Percentiles rank a stretch among this genome's conserved stretches.
These are phyloP conservation scores for Eucalyptus virginea DNA, from an alignment of 345 rosid genomes.

Conservation along the genomic window DNA sequence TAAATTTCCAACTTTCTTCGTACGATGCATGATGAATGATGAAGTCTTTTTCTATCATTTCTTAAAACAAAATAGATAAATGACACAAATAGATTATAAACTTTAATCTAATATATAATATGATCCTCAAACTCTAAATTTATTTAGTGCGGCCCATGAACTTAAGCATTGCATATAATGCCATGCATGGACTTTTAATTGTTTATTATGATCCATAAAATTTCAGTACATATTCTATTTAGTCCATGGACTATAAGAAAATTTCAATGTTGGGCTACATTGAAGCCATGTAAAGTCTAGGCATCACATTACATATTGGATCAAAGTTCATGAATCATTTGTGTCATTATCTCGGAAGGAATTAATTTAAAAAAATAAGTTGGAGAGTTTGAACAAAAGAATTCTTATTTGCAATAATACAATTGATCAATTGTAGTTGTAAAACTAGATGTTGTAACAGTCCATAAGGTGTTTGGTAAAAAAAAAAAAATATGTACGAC, in stretches of 20 bases:
- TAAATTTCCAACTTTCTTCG: not conserved
- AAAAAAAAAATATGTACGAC: not conserved
- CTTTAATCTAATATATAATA: no score
- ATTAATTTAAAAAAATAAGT: not conserved
- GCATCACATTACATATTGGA: accelerated
- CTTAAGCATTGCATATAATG: not conserved
- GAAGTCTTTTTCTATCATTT: not conserved
- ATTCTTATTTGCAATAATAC: not conserved
- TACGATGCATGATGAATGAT: not conserved
- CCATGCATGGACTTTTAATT: no score
- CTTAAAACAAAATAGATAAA: not conserved
- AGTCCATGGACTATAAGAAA: no score
- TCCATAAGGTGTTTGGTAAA: not conserved
- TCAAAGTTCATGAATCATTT: no score
- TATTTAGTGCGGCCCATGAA: not conserved
- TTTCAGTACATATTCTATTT: no score
- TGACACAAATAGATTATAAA: not conserved
- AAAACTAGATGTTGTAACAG: not conserved
- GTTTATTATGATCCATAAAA: no score
- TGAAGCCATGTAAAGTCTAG: not conserved
- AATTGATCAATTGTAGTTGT: not conserved
- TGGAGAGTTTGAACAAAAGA: not conserved
- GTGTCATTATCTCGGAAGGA: accelerated
- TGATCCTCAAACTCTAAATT: not conserved
- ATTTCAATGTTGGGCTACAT: not conserved